phyloP scores from a whole-genome alignment of 257 asterid species.

The Solanum sparsipilum region DNA sequence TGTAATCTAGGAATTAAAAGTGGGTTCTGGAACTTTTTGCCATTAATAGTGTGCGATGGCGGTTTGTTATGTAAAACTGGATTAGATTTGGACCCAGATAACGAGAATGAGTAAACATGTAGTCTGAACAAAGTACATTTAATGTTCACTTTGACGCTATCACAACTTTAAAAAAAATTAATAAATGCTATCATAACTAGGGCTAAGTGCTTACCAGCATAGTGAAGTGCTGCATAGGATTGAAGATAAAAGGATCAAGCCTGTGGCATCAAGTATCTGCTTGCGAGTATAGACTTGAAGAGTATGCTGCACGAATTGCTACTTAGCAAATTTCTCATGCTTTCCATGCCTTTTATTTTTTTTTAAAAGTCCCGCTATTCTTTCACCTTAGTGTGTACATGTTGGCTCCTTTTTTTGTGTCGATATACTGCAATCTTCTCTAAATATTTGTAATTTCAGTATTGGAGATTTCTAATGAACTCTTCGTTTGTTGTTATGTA shows the following conservation, averaged over 20 bases:
- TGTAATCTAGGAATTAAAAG: background rate
- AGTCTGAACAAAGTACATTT: background rate
- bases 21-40: background rate
- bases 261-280: background rate
- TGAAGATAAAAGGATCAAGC: background rate
- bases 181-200: background rate
- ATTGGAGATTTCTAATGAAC: background rate
- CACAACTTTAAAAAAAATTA: too few relatives aligned
- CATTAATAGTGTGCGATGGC: background rate
- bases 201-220: background rate
- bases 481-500: constrained; percentile 8
- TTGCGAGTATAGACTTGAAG: background rate
- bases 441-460: background rate
- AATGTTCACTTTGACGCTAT: background rate
- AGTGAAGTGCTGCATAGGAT: background rate
- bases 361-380: background rate
- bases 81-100: background rate
- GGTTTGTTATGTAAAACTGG: background rate
- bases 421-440: background rate
- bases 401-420: background rate
- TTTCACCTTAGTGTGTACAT: background rate
- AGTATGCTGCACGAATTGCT: background rate
- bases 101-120: background rate
- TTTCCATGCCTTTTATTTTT: background rate
- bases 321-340: background rate